Percentiles rank a stretch among this genome's conserved stretches.
These are phyloP conservation scores for Aspergillus avenaceus DNA, from an alignment of 495 filamentous ascomycete genomes.

Conservation along the genomic window DNA sequence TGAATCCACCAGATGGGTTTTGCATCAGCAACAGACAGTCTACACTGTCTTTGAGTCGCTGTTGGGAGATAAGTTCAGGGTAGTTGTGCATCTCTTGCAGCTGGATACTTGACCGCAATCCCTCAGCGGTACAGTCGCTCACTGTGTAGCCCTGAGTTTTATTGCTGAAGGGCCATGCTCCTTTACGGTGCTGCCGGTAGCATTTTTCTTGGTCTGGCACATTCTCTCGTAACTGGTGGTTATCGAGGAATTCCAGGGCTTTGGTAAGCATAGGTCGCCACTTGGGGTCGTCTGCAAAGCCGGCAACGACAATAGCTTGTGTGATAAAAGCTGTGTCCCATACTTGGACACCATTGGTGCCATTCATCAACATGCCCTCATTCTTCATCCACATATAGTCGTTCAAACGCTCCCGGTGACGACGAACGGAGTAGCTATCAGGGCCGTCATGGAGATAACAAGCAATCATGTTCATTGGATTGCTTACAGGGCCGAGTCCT, in stretches of 20 bases:
- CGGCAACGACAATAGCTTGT: slow-evolving; percentile 73
- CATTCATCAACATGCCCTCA: slow-evolving; percentile 92
- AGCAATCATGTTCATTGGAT: slow-evolving; percentile 77
- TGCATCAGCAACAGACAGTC: slow-evolving; percentile 92
- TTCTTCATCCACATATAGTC: slow-evolving; percentile 90
- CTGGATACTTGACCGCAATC: slow-evolving; percentile 77
- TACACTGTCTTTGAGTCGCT: slow-evolving; percentile 78
- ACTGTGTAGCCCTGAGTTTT: slow-evolving; percentile 91
- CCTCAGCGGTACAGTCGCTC: slow-evolving; percentile 90
- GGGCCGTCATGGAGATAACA: slow-evolving; percentile 84
- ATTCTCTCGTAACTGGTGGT: slow-evolving; percentile 87
- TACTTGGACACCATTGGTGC: slow-evolving; percentile 92
- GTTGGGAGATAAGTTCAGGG: slow-evolving; percentile 66
- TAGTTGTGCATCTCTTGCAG: slow-evolving; percentile 77
- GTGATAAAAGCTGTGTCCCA: slow-evolving; percentile 95
- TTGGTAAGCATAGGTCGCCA: slow-evolving; percentile 82
- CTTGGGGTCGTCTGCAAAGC: slow-evolving; percentile 69
- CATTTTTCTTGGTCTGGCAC: slow-evolving; percentile 71
- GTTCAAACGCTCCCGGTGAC: slow-evolving; percentile 73
- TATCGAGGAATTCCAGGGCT: slow-evolving; percentile 81
- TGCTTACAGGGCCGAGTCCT: slow-evolving; percentile 84
- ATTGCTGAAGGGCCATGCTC: slow-evolving; percentile 93
- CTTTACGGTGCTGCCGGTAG: slow-evolving; percentile 90
- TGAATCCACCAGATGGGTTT: slow-evolving; percentile 82
- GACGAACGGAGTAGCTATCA: slow-evolving; percentile 66